These are phyloP conservation scores for Logfia minima DNA, from an alignment of 129 eudicot genomes.

Conservation along the genomic window DNA sequence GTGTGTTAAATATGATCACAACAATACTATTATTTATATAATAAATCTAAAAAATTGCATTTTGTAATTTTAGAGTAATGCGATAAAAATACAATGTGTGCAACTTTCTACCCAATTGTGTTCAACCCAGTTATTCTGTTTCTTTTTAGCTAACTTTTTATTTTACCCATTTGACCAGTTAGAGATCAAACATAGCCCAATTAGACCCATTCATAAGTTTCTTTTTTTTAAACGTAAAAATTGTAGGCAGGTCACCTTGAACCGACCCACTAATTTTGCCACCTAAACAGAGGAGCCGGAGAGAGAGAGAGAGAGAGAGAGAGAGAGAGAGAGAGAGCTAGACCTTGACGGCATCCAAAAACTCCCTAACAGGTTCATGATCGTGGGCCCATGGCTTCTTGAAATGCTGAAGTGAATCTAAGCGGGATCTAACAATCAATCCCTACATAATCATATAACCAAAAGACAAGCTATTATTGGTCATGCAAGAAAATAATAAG, in stretches of 20 bases:
- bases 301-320: not conserved
- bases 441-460: constrained; percentile 51
- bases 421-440: constrained; percentile 76
- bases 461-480: not conserved
- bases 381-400: constrained; percentile 99
- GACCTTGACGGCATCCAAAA: constrained; percentile 89
- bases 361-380: constrained; percentile 63
- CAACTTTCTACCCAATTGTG: not conserved
- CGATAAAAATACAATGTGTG: not conserved
- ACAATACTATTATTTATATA: not conserved
- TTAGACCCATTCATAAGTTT: not conserved
- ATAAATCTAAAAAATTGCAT: not conserved
- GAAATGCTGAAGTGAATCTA: constrained; percentile 91
- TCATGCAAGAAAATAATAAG: not conserved
- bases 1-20: not conserved
- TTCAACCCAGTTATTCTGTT: not conserved
- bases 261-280: not conserved
- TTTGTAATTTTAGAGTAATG: not conserved
- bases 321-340: constrained; percentile 1
- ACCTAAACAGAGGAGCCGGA: not conserved
- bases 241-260: not conserved
- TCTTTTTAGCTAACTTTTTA: not conserved
- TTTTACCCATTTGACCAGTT: not conserved
- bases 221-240: not conserved
- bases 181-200: not conserved